Conservation (phyloP, 345 rosid genomes). For the Dipteronia sinensis region DNA sequence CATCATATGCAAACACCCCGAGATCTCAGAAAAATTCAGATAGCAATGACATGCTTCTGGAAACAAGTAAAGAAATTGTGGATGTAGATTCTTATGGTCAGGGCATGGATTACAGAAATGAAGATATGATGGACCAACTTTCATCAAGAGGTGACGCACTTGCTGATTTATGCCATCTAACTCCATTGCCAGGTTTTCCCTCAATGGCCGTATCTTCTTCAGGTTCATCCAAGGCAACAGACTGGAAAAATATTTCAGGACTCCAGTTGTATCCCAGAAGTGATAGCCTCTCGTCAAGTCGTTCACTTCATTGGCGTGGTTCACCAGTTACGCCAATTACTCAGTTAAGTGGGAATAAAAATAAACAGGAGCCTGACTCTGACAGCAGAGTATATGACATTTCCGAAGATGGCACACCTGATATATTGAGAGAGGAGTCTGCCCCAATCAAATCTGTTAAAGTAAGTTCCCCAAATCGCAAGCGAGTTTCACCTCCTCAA, state of each 20-base stretch:
- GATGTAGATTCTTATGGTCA: slow-evolving; percentile 23
- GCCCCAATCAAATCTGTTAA: slow-evolving; percentile 40
- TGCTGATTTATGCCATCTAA: slow-evolving; percentile 35
- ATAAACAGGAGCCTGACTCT: slow-evolving; percentile 28
- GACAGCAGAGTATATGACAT: slow-evolving; percentile 25
- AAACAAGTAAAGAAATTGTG: slow-evolving; percentile 30
- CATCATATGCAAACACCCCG: slow-evolving; percentile 30
- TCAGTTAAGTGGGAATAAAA: slow-evolving; percentile 32
- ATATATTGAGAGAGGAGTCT: slow-evolving; percentile 46
- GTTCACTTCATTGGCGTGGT: slow-evolving; percentile 39
- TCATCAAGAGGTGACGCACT: slow-evolving; percentile 33
- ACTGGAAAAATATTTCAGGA: slow-evolving; percentile 26
- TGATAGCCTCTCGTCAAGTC: slow-evolving; percentile 24
- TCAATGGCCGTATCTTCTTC: slow-evolving; percentile 25
- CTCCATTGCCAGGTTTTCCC: slow-evolving; percentile 32
- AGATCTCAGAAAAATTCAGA: slow-evolving; percentile 33
- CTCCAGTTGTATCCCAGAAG: slow-evolving; percentile 33
- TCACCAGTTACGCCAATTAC: slow-evolving; percentile 44
- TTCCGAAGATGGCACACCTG: slow-evolving; percentile 54
- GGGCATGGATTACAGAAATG: slow-evolving; percentile 27
- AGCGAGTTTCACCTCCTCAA: slow-evolving; percentile 61
- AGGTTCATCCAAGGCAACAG: slow-evolving; percentile 38
- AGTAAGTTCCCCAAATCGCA: slow-evolving; percentile 52
- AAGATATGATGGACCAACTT: slow-evolving; percentile 28
- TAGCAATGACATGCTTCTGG: slow-evolving; percentile 27